Evolutionary conservation across 176 grass and related monocot genomes (phyloP), one percentile per base, ranked within the genome.

Genomic region (Panicum miliaceum): DNA sequence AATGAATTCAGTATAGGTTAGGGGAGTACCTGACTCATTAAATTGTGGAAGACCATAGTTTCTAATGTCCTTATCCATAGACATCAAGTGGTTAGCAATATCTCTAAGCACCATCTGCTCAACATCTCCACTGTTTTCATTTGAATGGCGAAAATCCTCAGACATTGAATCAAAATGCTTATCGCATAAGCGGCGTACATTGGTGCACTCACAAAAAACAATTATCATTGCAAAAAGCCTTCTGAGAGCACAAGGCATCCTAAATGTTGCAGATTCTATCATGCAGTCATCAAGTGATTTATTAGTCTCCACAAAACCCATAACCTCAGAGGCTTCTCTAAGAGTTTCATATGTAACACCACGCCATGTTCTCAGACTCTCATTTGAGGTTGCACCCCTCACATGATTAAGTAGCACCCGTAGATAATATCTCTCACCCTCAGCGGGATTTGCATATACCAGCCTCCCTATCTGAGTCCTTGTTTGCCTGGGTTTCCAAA

Each of bases 401-500:
- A 62, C n/a, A 26, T 26, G 20, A 0, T 23, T 25, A 0, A 59
- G 0, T 0, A 59, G 8, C 1, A 59, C 9, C 1, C 3, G 0
- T 0, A 32, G 6, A 4, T 56, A 56, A 6, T 22, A 56, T 1
- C 52, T 56, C 18, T 56, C 52, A 7, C 52, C 52, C 22, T 56
- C 52, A 3, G 18, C 6, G 0, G 52, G 52, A 15, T 56, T 56
- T 22, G 19, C 52, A 56, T 56, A 56, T 1, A 56, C 52, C 18
- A 56, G 1, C 2, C 60, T 57, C 0, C 54, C 54, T 8, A 57
- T 57, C 19, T 57, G 54, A 1, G n/a, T 2, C 20, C 20, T 45
- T 9, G 1, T 8, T 10, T 45, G 1, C n/a, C 18, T 20, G 0
- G 0, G 1, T 18, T 1, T 57, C 5, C 8, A 57, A 0, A 0